These are phyloP conservation scores for Phaeophleospora eucalypticola DNA, from an alignment of 2,329 filamentous ascomycete genomes.

Conservation along the genomic window DNA sequence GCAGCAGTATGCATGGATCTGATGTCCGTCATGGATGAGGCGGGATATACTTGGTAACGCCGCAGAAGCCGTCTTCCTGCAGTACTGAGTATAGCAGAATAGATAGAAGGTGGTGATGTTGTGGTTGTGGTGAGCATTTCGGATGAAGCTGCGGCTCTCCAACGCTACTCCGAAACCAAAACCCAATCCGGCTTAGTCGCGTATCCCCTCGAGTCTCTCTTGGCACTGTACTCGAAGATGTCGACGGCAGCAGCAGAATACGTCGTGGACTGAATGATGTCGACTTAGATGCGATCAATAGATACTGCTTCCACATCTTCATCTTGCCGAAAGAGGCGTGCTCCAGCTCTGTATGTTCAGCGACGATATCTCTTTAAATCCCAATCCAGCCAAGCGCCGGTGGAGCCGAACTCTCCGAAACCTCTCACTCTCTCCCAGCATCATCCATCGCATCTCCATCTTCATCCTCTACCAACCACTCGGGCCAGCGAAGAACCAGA, in stretches of 20 bases:
- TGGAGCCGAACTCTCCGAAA: neutral
- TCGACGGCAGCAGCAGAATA: neutral
- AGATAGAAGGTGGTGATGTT: conserved; percentile 1
- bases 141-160: conserved; percentile 3
- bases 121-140: neutral
- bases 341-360: neutral
- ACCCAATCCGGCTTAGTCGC: neutral
- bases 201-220: neutral
- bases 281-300: too few relatives aligned
- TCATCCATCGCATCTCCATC: neutral
- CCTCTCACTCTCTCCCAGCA: neutral
- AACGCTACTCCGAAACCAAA: conserved; percentile 4
- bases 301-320: too few relatives aligned
- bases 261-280: too few relatives aligned
- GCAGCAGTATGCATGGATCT: conserved; percentile 1
- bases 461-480: neutral
- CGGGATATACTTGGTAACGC: conserved; percentile 2
- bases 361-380: neutral
- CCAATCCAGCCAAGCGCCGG: neutral
- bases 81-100: neutral
- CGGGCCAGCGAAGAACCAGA: neutral
- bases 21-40: neutral
- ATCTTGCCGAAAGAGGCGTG: neutral
- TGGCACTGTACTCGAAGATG: neutral
- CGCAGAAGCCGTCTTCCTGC: conserved; percentile 4